Evolutionary conservation across 1,284 basidiomycete species (phyloP), one percentile per base, ranked within the genome.

Genomic region (Filobasidium uniguttulatum): DNA sequence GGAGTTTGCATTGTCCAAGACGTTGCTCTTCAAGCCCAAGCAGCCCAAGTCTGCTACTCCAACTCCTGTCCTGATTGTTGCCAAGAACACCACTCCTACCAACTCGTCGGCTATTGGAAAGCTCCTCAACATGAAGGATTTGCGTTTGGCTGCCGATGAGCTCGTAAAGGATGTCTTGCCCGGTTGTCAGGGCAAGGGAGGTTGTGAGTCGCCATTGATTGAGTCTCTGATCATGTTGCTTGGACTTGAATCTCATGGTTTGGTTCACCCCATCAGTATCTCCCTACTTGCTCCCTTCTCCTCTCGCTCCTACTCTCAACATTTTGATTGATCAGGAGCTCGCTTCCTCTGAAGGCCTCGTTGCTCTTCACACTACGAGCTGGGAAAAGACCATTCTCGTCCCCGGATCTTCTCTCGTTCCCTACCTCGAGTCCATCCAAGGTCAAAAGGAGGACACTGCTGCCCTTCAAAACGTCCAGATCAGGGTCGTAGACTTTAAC

Each of bases 111-210:
- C 81, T 8, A 76, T 94, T 55, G 85, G 78, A 37, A 85, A 85
- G 70, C 81, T 82, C 63, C 75, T 97, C 55, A 81, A 81, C 62
- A 71, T 94, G 68, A 93, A 94, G 72, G 89, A 94, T 56, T 74
- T 94, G 60, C 76, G 89, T 37, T 71, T 93, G 48, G 90, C 88
- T n/a, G 78, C 80, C 30, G 83, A 86, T 62, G 89, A 94, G 63
- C 75, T 94, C 31, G 75, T 94, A 62, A 77, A 77, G 49, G 83
- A 91, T 61, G 86, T 91, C 71, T 85, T 94, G 64, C 67, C 66
- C 30, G 63, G 63, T 25, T 62, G 64, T n/a, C 69, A 72, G 2
- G 75, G 85, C 51, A 94, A 93, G 72, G 81, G 91, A 69, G 85
- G 87, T 54, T 69, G 84, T 88, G 66, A 60, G 84, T 77, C n/a